Conservation (phyloP, 1,139 yeast genomes). For the Suhomyces bolitotheri region DNA sequence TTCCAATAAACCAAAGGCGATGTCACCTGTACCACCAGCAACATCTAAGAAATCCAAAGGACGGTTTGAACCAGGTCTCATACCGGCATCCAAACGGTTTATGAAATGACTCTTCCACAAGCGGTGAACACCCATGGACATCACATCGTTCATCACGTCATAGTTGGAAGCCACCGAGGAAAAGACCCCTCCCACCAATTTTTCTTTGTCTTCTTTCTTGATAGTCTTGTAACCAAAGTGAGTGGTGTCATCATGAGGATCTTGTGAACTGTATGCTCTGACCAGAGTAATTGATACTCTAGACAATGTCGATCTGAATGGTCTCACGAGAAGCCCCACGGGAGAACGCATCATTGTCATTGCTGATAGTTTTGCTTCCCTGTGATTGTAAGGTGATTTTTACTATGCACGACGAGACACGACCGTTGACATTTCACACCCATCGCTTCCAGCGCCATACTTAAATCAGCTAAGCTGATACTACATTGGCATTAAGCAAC, state of each 20-base stretch:
- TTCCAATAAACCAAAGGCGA: constrained; percentile 91
- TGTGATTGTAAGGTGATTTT: background rate
- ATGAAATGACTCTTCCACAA: constrained; percentile 94
- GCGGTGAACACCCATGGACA: constrained; percentile 94
- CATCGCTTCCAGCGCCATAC: too few species aligned
- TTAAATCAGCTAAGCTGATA: too few species aligned
- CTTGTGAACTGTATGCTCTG: constrained; percentile 8
- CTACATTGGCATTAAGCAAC: background rate
- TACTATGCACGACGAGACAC: background rate
- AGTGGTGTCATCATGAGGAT: constrained; percentile 49
- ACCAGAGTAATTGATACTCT: constrained; percentile 1
- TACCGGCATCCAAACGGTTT: constrained; percentile 86
- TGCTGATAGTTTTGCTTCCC: background rate
- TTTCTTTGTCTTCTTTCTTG: constrained; percentile 77
- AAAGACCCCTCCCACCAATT: constrained; percentile 84
- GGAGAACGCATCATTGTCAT: constrained; percentile 4
- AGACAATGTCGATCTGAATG: constrained; percentile 1
- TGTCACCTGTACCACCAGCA: constrained; percentile 99
- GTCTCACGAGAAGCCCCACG: constrained; percentile 5
- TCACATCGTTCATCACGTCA: constrained; percentile 96
- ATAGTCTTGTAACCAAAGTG: constrained; percentile 94
- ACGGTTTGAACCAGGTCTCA: constrained; percentile 75
- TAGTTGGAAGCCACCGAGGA: constrained; percentile 93
- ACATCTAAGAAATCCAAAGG: constrained; percentile 91
- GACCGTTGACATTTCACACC: too few species aligned